Percentiles rank a stretch among this genome's conserved stretches.
Evolutionary conservation across 805 yeast species (phyloP).

Genomic region (Starmerella potacharoeniae): DNA sequence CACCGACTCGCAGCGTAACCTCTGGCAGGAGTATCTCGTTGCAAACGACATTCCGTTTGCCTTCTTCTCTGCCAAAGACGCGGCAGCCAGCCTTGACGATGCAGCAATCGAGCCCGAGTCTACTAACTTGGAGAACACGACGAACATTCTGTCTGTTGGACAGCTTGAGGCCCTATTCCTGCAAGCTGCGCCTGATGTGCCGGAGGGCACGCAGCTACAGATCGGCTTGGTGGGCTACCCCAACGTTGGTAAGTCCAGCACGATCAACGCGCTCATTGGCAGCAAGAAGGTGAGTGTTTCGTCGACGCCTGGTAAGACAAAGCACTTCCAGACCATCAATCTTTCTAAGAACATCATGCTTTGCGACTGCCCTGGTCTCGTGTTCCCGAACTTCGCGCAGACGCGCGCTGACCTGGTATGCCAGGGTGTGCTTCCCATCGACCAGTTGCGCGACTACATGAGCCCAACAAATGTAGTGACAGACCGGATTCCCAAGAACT

Average conservation of each 20-base stretch:
- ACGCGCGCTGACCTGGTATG: slow-evolving; percentile 94
- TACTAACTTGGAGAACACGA: slow-evolving; percentile 30
- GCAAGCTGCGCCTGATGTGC: slow-evolving; percentile 53
- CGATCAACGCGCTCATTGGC: slow-evolving; percentile 92
- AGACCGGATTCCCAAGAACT: slow-evolving; percentile 78
- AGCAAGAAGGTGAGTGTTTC: slow-evolving; percentile 97
- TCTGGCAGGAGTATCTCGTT: slow-evolving; percentile 80
- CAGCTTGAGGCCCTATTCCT: slow-evolving; percentile 75
- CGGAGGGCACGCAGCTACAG: slow-evolving; percentile 48
- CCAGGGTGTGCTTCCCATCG: slow-evolving; percentile 97
- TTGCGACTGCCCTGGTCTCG: slow-evolving; percentile 99
- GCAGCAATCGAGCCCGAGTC: slow-evolving; percentile 22
- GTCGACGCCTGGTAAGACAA: slow-evolving; percentile 96
- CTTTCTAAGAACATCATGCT: slow-evolving; percentile 71
- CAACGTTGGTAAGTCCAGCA: slow-evolving; percentile 93
- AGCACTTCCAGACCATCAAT: slow-evolving; percentile 93
- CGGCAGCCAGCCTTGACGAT: slow-evolving; percentile 44
- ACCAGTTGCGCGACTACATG: slow-evolving; percentile 83
- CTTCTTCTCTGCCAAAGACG: slow-evolving; percentile 83
- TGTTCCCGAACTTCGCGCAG: slow-evolving; percentile 93
- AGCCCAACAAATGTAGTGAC: slow-evolving; percentile 82
- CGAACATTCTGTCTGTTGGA: slow-evolving; percentile 65
- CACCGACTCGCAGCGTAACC: slow-evolving; percentile 59
- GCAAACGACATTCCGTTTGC: slow-evolving; percentile 64
- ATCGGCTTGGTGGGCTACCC: slow-evolving; percentile 98